Evolutionary conservation across 768 basidiomycete genomes (phyloP), one percentile per base, ranked within the genome.

Genomic region (Hemileccinum rubropunctum): DNA sequence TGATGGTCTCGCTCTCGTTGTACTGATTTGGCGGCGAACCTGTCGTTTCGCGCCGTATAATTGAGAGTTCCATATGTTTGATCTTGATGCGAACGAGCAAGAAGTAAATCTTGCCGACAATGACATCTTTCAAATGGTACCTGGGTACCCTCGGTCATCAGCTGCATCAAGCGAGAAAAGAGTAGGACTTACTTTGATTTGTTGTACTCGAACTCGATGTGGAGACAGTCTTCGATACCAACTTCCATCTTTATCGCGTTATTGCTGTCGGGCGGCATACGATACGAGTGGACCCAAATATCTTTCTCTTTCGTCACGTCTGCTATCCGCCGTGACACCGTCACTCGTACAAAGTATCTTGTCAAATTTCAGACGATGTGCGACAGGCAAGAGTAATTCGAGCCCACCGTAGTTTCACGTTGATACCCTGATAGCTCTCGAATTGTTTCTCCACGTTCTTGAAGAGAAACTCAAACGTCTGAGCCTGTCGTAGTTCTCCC

Each of bases 161-260:
- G 17, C 41, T 13, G 13, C 44, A 11, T 34, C 37, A 37, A 15
- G 48, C n/a, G 38, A 32, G 27, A 17, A 17, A 6, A 30, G 17
- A 36, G 4, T 1, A 15, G n/a, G 13, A 76, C 88, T 56, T 51
- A 91, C 95, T 99, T 98, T 49, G 95, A 95, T 68, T 98, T 98
- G 78, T 99, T 98, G 73, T 99, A 98, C 73, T 98, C 97, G 57
- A 98, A 98, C 66, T 98, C 97, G 60, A 98, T 99, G 67, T 98
- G 95, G 60, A 98, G 70, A 68, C 97, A 98, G 64, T 98, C 97
- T 67, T 98, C 97, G 52, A 99, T 99, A 8, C 97, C 97, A 33
- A 98, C 97, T 72, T 98, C 97, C 97, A 99, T 98, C 78, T 95
- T 98, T 73, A 98, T 98, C 36, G 91, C 87, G 67, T 95, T 98